Evolutionary conservation across 306 rosid species (phyloP).

Genomic region (Rosa multiflora): DNA sequence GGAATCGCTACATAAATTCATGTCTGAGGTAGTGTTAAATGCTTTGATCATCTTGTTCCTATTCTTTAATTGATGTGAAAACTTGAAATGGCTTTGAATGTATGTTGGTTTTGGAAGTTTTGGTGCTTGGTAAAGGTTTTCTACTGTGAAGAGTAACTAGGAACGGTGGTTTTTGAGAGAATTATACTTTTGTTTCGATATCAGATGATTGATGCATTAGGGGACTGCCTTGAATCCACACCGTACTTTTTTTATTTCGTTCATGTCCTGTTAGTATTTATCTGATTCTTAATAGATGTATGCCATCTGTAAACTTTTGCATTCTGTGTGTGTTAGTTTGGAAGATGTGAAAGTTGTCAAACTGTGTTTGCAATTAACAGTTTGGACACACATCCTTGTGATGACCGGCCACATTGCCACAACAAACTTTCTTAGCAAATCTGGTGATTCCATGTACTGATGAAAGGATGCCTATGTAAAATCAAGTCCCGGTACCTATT

Average conservation of each 20-base stretch:
- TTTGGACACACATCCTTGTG: neutral
- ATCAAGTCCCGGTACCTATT: neutral
- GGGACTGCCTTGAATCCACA: neutral
- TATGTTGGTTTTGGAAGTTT: neutral
- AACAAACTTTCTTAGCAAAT: too few species aligned
- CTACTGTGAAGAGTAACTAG: too few species aligned
- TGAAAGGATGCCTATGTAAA: neutral
- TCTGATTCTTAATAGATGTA: too few species aligned
- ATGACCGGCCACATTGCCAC: neutral
- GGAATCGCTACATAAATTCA: constrained; percentile 80
- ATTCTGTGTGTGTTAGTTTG: neutral
- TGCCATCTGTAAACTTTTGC: neutral
- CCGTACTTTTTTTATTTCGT: neutral
- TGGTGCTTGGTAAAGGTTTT: neutral
- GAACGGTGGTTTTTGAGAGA: neutral
- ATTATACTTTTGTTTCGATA: neutral
- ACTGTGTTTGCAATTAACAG: neutral
- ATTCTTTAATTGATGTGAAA: neutral
- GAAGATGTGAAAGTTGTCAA: neutral
- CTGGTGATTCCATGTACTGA: neutral
- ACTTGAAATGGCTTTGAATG: neutral
- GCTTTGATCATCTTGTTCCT: neutral
- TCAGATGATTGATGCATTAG: neutral
- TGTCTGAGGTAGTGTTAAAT: constrained; percentile 61
- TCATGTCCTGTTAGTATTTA: neutral